Base-by-base conservation (phyloP, 140 eudicot species). In the Eryngium alpinum region DNA sequence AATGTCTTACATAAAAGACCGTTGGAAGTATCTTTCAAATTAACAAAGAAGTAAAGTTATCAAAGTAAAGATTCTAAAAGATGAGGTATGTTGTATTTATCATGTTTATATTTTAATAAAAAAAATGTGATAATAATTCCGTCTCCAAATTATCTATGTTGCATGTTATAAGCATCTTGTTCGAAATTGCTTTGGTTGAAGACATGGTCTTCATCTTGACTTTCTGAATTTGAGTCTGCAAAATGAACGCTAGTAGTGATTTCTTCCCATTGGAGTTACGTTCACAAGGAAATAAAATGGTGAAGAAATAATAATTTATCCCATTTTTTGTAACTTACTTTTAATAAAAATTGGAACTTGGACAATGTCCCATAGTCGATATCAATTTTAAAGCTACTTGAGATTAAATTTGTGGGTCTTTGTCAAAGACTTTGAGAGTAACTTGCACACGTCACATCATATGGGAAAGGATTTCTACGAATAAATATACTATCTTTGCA, bases 31-130 rank as follows among this genome's bases (percentile, higher is more conserved):
- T n/a, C 99, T 43, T 62, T 95, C 80, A 95, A 95, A 85, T 83
- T 95, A 74, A 97, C 99, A 76, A 91, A 91, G 72, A 95, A 95
- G 63, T 95, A 98, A 98, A 98, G 99, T 46, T 90, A 95, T 80
- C 88, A 87, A 84, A 95, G 93, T 92, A 95, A 66, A 84, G 60
- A 93, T 95, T 78, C 94, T 97, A 43, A 91, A 86, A 85, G 90
- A 95, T 87, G 87, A 95, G 96, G 99, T 92, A 75, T 22, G 24
- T 71, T 29, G 21, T 0, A 18, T 51, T 18, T 77, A 9, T 10
- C 65, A 63, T 9, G 12, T 14, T 84, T 57, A 65, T 49, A 34
- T 78, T 29, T 11, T 25, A 22, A 56, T 44, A 66, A 71, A 18
- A 22, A 50, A 21, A 66, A 25, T 81, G 5, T 52, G 72, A 43